These are phyloP conservation scores for Pseudophaeomoniella oleicola DNA, from an alignment of 2,329 filamentous ascomycete species.

Conservation along the genomic window DNA sequence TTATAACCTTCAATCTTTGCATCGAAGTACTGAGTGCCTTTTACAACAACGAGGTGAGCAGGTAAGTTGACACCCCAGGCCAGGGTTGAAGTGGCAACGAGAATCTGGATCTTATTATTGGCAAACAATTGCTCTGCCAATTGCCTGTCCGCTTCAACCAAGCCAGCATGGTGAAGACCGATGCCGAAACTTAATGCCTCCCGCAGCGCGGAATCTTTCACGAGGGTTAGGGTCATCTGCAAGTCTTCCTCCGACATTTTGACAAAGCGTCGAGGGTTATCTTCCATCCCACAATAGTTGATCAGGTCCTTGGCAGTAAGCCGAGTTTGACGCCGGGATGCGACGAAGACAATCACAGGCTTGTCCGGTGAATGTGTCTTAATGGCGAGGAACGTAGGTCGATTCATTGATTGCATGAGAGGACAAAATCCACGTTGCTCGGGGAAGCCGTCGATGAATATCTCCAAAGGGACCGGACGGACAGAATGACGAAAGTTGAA, in stretches of 20 bases:
- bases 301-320: conserved; percentile 92
- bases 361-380: conserved; percentile 94
- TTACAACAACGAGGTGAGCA: conserved; percentile 91
- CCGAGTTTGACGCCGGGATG: conserved; percentile 84
- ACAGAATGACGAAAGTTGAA: conserved; percentile 98
- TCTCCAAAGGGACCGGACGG: conserved; percentile 84
- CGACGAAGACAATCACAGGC: conserved; percentile 95
- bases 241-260: conserved; percentile 91
- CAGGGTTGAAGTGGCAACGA: conserved; percentile 88
- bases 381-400: conserved; percentile 89
- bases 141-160: conserved; percentile 86
- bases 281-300: conserved; percentile 96
- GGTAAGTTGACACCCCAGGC: conserved; percentile 98
- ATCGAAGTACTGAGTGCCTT: conserved; percentile 95
- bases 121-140: conserved; percentile 88
- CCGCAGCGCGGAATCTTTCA: conserved; percentile 83
- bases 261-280: conserved; percentile 86
- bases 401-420: conserved; percentile 98
- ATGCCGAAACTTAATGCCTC: conserved; percentile 97
- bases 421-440: conserved; percentile 92
- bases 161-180: conserved; percentile 88
- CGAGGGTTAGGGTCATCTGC: conserved; percentile 68
- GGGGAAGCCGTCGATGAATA: conserved; percentile 95
- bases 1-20: conserved; percentile 96
- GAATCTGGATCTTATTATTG: conserved; percentile 94